Evolutionary conservation across 2,329 filamentous ascomycete species (phyloP), one percentile per base, ranked within the genome.

Genomic region (Saccharata proteae): DNA sequence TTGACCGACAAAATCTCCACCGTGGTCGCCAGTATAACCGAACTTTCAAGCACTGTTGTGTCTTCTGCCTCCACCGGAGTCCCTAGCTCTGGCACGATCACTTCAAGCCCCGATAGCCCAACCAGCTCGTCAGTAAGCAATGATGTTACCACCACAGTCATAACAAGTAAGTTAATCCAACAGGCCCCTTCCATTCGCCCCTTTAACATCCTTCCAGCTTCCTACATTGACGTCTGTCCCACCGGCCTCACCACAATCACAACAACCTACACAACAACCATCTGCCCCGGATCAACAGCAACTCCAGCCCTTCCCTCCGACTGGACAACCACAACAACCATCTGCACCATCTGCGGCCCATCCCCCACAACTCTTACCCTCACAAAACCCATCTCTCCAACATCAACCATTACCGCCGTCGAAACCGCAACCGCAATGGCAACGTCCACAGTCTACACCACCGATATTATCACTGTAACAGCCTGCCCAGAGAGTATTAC

Each of bases 181-280:
- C n/a, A 43, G 38, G 36, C 32, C 17, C n/a, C 17, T 11, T 11
- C 3, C 4, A 33, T 16, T 11, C 23, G 14, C n/a, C 19, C 8
- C 16, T 35, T 30, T 13, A 6, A 9, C 3, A 10, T 15, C 13
- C 6, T 18, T 20, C 5, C 20, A 38, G 38, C 37, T 23, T 47
- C 48, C 14, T 54, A 54, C 32, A 42, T 54, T n/a, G 51, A 55
- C 25, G 40, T 52, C 16, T 55, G 51, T 48, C 39, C 49, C 3
- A 54, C 51, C 10, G 51, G 52, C 15, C 39, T 52, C 16, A 54
- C 48, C 11, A 54, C 51, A 15, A 40, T 47, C 29, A 49, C 47
- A 3, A 41, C 47, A 5, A 47, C 48, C 6, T 45, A 50, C 35
- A 48, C 45, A 11, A 45, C 45, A 35, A 51, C 48, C 4, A 39